Conservation (phyloP, 148 eudicot species). For the Pharnaceum exiguum region DNA sequence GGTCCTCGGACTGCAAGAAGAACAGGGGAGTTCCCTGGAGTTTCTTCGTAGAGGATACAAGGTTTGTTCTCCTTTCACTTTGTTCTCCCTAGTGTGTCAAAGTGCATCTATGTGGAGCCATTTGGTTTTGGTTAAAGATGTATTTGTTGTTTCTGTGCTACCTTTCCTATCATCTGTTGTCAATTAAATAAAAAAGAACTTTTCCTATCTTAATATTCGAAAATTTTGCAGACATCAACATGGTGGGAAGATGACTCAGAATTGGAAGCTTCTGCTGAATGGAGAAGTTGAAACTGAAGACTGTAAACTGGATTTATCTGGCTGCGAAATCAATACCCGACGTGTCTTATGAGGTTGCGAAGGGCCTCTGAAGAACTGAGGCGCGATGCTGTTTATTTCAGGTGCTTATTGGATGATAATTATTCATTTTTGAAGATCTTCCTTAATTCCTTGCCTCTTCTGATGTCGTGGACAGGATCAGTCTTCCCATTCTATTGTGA, state of each 20-base stretch:
- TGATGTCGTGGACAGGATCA: no score
- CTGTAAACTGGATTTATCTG: background rate
- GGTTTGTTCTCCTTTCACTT: slow-evolving; percentile 36
- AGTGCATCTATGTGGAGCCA: background rate
- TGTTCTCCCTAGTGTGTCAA: background rate
- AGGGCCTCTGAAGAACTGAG: no score
- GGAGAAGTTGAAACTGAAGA: slow-evolving; percentile 32
- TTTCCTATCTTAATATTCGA: background rate
- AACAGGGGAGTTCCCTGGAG: slow-evolving; percentile 86
- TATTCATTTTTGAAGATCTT: no score
- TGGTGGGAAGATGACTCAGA: slow-evolving; percentile 37
- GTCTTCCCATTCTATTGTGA: no score
- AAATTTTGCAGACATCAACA: slow-evolving; percentile 22
- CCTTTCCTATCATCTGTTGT: background rate
- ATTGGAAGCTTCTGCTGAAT: slow-evolving; percentile 27
- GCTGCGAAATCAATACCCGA: no score
- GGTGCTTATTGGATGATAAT: no score
- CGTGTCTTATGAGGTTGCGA: no score
- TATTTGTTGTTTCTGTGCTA: background rate
- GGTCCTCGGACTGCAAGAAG: slow-evolving; percentile 94
- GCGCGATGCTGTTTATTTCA: no score
- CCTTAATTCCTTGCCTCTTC: no score
- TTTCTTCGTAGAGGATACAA: slow-evolving; percentile 94
- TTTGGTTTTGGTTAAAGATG: no score
- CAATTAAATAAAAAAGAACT: background rate